Evolutionary conservation across 1,284 basidiomycete genomes (phyloP), one percentile per base, ranked within the genome.

Genomic region (Ustilago tritici): DNA sequence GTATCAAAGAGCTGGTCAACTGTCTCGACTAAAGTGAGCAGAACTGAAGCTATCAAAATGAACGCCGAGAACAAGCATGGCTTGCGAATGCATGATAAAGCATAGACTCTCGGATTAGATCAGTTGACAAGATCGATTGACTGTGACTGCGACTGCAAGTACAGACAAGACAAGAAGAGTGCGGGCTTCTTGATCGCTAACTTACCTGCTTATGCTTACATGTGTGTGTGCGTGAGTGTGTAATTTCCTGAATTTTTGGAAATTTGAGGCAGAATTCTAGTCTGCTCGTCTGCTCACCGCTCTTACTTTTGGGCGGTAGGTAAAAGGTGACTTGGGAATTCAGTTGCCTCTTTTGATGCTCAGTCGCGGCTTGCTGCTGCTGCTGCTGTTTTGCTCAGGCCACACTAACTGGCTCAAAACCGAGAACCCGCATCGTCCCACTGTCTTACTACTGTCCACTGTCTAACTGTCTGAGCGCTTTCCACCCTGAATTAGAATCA

Each of bases 61-160:
- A 19, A 19, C 43, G 17, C n/a, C 43, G 43, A 46, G 43, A 46
- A 46, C n/a, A 46, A 46, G 43, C 43, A n/a, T 46, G 43, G 43
- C 43, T 46, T 46, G 43, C 43, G 19, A 19, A 46, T 19, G 43
- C 23, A 2, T 46, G 43, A 46, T 46, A 46, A 46, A 46, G 43
- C 43, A 46, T 19, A 46, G 43, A 46, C 23, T 46, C 43, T 46
- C 43, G 43, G 43, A 23, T 46, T 15, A 50, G 31, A 40, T 40
- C 38, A 17, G 11, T 40, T 50, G 9, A 11, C 49, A 50, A 50
- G 49, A 50, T 50, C 49, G 49, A 50, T 50, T 50, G 49, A 50
- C n/a, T 46, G 40, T 12, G 12, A 43, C 23, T 28, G 23, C 23
- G 3, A 40, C 10, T 40, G 38, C 4, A 40, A 40, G 38, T 0